Conservation (phyloP, 805 yeast species). For the Wickerhamiella lipophila region DNA sequence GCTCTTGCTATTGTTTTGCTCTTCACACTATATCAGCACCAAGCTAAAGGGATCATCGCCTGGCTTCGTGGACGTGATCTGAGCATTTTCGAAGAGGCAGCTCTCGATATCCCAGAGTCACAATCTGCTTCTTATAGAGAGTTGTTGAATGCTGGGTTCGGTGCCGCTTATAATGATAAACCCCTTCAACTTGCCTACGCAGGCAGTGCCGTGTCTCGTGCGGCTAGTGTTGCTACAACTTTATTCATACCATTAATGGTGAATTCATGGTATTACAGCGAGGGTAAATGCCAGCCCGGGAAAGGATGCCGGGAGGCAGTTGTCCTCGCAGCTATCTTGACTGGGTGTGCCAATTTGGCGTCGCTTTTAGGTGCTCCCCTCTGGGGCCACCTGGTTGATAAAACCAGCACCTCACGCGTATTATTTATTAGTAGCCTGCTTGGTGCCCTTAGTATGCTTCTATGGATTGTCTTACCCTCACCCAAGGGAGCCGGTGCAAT, state of each 20-base stretch:
- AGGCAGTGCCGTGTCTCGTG: conserved; percentile 52
- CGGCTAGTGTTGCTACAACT: conserved; percentile 45
- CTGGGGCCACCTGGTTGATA: conserved; percentile 49
- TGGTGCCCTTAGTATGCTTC: conserved; percentile 19
- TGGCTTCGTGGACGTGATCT: conserved; percentile 23
- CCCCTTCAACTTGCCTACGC: conserved; percentile 43
- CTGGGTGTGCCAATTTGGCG: conserved; percentile 51
- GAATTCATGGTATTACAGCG: conserved; percentile 40
- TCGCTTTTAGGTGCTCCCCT: conserved; percentile 51
- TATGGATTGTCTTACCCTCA: conserved; percentile 20
- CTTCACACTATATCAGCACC: conserved; percentile 37
- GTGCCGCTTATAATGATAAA: conserved; percentile 35
- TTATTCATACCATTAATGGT: conserved; percentile 54
- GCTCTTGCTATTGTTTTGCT: conserved; percentile 30
- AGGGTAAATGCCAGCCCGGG: conserved; percentile 36
- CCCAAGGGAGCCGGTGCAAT: conserved; percentile 31
- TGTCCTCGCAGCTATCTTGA: conserved; percentile 50
- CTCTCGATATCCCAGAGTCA: conserved; percentile 19
- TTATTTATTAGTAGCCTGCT: conserved; percentile 24
- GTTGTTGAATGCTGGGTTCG: conserved; percentile 37
- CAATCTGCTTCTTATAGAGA: conserved; percentile 28
- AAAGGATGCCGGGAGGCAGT: conserved; percentile 49
- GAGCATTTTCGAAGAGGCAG: conserved; percentile 25
- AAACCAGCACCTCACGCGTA: conserved; percentile 28
- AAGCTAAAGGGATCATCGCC: conserved; percentile 25